Evolutionary conservation across 345 rosid genomes (phyloP), one percentile per base, ranked within the genome.

Genomic region (Tarenaya hassleriana): DNA sequence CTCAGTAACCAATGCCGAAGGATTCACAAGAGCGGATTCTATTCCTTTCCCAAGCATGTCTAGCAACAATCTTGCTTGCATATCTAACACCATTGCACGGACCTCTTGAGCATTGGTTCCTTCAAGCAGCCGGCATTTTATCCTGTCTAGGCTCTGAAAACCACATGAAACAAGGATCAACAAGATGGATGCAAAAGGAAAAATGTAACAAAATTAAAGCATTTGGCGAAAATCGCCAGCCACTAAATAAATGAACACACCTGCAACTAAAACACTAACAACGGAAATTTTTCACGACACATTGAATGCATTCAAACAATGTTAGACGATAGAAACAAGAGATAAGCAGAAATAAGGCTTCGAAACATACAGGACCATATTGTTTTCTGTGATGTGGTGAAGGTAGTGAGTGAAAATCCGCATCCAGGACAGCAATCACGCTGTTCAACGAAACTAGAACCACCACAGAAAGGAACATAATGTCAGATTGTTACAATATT

Each of bases 11-110:
- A 92, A 71, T 13, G 94, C 85, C 7, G 97, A 92, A 69, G 98
- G 95, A 67, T 88, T 88, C 63, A 85, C 64, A 69, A 94, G 77
- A 62, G 99, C 99, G 55, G 97, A 83, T 52, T 94, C 95, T 51
- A 94, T 94, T 67, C 99, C 99, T 78, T 86, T 94, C 48, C 99
- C 99, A 44, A 94, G 72, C 99, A 94, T 94, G 73, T 94, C 99
- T 56, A 88, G 78, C 60, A 94, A 72, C 76, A 94, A 61, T 70
- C 99, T 80, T 7, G 99, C 95, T 69, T 94, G 97, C 99, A 94
- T 94, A 64, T 94, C 99, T 53, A 94, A 72, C 65, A 94, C 99
- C 99, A 94, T 86, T 69, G 99, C 99, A 70, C 97, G 88, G 49
- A 88, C 97, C 77, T 94, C 99, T 71, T 94, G 99, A 56, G 97